Percentiles rank a stretch among this genome's conserved stretches.
These are phyloP conservation scores for Agrocybe pediades DNA, from an alignment of 768 basidiomycete genomes.

Conservation along the genomic window DNA sequence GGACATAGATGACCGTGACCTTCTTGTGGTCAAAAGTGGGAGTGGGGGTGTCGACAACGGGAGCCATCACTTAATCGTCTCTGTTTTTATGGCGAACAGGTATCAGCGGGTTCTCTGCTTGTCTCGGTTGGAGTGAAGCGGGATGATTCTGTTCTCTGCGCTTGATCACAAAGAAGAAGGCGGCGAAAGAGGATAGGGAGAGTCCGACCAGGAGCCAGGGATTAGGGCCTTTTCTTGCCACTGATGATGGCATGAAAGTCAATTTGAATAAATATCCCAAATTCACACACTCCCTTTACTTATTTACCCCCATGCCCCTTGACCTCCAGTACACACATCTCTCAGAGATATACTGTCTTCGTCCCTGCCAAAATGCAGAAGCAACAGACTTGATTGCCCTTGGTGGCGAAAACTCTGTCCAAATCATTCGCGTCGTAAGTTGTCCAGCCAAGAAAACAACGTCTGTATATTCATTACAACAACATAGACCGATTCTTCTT, in stretches of 20 bases:
- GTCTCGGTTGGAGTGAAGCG: conserved; percentile 60
- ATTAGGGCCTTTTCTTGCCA: conserved; percentile 51
- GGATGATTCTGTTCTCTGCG: conserved; percentile 58
- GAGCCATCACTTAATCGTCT: conserved; percentile 6
- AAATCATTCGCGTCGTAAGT: conserved; percentile 67
- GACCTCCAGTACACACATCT: conserved; percentile 63
- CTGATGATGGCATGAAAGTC: conserved; percentile 20
- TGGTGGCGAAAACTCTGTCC: conserved; percentile 72
- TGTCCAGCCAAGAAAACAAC: conserved; percentile 7
- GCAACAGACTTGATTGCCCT: conserved; percentile 71
- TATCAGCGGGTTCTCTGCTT: conserved; percentile 65
- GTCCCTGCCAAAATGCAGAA: conserved; percentile 64
- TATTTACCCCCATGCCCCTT: conserved; percentile 33
- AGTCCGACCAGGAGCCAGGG: conserved; percentile 64
- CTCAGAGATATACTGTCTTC: conserved; percentile 61
- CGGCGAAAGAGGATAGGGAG: conserved; percentile 53
- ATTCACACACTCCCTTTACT: background rate
- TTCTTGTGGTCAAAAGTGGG: conserved; percentile 68
- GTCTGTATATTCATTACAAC: background rate
- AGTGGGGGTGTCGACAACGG: conserved; percentile 24
- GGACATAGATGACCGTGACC: conserved; percentile 90
- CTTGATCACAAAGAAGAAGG: conserved; percentile 59
- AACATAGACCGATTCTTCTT: conserved; percentile 43
- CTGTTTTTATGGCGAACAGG: conserved; percentile 53
- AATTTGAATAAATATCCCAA: conserved; percentile 3